Conservation (phyloP, 2,329 filamentous ascomycete genomes). For the Raffaelea albimanens region DNA sequence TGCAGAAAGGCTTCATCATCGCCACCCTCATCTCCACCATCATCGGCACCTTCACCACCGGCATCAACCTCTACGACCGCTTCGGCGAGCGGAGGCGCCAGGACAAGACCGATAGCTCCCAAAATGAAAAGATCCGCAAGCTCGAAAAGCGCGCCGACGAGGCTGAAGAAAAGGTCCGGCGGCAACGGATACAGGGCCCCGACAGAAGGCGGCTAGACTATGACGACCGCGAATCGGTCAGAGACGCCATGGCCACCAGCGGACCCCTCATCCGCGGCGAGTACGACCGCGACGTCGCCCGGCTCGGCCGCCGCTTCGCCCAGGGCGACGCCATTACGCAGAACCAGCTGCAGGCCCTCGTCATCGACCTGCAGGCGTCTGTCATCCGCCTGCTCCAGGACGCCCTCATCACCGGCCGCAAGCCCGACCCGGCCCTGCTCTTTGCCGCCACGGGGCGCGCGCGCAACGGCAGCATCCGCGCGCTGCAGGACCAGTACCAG, state of each 20-base stretch:
- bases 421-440: conserved; percentile 20
- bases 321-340: conserved; percentile 24
- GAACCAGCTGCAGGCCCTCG: conserved; percentile 25
- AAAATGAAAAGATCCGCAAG: conserved; percentile 22
- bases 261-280: conserved; percentile 23
- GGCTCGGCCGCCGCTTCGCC: conserved; percentile 24
- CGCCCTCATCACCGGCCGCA: conserved; percentile 21
- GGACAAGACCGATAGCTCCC: conserved; percentile 21
- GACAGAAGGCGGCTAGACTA: conserved; percentile 8
- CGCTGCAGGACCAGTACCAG: conserved; percentile 24
- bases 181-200: conserved; percentile 7
- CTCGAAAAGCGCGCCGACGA: conserved; percentile 19
- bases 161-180: conserved; percentile 9
- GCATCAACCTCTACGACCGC: conserved; percentile 27
- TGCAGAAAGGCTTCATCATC: conserved; percentile 28
- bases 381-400: conserved; percentile 28
- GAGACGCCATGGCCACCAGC: conserved; percentile 20
- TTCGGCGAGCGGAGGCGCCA: conserved; percentile 22
- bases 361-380: conserved; percentile 26
- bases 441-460: conserved; percentile 24
- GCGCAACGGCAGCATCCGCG: conserved; percentile 24
- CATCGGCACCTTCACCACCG: conserved; percentile 26
- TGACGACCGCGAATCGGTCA: conserved; percentile 9
- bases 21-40: conserved; percentile 29
- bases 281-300: conserved; percentile 23